Evolutionary conservation across 148 eudicot species (phyloP).

Genomic region (Heliamphora exappendiculata): DNA sequence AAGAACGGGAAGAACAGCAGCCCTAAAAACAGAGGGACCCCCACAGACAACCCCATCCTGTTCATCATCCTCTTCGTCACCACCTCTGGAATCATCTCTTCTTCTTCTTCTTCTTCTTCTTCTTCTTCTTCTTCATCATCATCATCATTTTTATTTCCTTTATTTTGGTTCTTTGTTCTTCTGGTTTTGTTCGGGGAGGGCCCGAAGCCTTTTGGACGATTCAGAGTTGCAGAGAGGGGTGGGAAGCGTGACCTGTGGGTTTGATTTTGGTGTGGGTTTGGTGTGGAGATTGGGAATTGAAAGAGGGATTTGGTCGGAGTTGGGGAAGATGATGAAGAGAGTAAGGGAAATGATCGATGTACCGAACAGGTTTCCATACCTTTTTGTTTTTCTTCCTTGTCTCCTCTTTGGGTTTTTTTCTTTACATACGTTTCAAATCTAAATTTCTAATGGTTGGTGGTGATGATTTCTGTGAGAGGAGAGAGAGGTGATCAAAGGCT

Average conservation of each 20-base stretch:
- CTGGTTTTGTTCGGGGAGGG: slow-evolving; percentile 40
- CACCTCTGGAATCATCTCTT: slow-evolving; percentile 77
- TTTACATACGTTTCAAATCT: slow-evolving; percentile 13
- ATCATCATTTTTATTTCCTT: slow-evolving; percentile 15
- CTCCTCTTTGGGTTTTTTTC: background rate
- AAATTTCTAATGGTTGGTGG: slow-evolving; percentile 28
- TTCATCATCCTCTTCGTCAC: slow-evolving; percentile 90
- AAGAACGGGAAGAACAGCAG: slow-evolving; percentile 80
- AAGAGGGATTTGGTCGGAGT: slow-evolving; percentile 21
- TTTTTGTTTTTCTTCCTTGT: background rate
- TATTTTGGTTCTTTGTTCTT: slow-evolving; percentile 31
- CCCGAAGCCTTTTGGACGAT: slow-evolving; percentile 69
- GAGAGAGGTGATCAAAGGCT: too few relatives aligned
- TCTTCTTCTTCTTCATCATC: slow-evolving; percentile 41
- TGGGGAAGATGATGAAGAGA: slow-evolving; percentile 9
- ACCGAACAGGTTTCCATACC: slow-evolving; percentile 30
- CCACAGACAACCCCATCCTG: slow-evolving; percentile 78
- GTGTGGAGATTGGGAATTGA: slow-evolving; percentile 18
- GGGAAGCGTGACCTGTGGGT: slow-evolving; percentile 13
- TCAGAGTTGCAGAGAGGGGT: slow-evolving; percentile 48
- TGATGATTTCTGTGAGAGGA: background rate
- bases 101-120: slow-evolving; percentile 31
- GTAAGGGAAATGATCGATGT: slow-evolving; percentile 19
- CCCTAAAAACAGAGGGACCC: slow-evolving; percentile 68
- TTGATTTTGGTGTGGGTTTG: slow-evolving; percentile 12